phyloP scores from a whole-genome alignment of 768 basidiomycete genomes.

The Russula ochroleuca region DNA sequence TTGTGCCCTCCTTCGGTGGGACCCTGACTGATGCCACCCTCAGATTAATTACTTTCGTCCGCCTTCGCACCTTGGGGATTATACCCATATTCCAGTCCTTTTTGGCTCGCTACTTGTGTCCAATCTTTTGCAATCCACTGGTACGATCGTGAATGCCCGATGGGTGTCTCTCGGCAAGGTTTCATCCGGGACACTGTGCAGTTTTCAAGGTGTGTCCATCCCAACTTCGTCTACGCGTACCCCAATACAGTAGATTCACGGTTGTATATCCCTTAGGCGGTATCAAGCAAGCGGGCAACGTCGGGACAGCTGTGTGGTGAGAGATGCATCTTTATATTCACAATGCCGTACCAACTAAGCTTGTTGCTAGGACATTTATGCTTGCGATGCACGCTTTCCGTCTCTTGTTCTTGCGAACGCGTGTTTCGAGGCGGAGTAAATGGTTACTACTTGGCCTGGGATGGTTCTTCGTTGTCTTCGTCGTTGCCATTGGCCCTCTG shows the following conservation, averaged over 20 bases:
- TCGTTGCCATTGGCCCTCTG: slow-evolving; percentile 39
- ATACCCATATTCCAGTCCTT: slow-evolving; percentile 32
- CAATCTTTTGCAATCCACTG: slow-evolving; percentile 36
- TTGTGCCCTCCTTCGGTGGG: too few relatives aligned
- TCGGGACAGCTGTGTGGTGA: slow-evolving; percentile 43
- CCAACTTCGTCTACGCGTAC: not conserved
- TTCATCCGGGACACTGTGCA: slow-evolving; percentile 31
- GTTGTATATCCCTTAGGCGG: slow-evolving; percentile 29
- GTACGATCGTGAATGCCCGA: slow-evolving; percentile 33
- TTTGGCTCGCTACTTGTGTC: slow-evolving; percentile 35
- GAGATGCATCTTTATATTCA: slow-evolving; percentile 7
- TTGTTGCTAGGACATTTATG: slow-evolving; percentile 34
- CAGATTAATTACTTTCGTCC: slow-evolving; percentile 28
- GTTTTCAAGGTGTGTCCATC: slow-evolving; percentile 30
- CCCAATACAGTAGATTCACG: not conserved
- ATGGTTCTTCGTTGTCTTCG: slow-evolving; percentile 37
- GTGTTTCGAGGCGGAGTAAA: slow-evolving; percentile 28
- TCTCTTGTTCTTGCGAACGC: slow-evolving; percentile 41
- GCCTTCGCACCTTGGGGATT: slow-evolving; percentile 23
- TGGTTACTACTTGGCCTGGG: slow-evolving; percentile 34
- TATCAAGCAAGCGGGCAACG: slow-evolving; percentile 42
- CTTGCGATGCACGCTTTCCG: slow-evolving; percentile 37
- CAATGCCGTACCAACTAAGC: slow-evolving; percentile 28
- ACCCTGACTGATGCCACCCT: not conserved
- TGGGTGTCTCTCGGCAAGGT: slow-evolving; percentile 34